phyloP scores from a whole-genome alignment of 83 land plant species.

The Thuja plicata region DNA sequence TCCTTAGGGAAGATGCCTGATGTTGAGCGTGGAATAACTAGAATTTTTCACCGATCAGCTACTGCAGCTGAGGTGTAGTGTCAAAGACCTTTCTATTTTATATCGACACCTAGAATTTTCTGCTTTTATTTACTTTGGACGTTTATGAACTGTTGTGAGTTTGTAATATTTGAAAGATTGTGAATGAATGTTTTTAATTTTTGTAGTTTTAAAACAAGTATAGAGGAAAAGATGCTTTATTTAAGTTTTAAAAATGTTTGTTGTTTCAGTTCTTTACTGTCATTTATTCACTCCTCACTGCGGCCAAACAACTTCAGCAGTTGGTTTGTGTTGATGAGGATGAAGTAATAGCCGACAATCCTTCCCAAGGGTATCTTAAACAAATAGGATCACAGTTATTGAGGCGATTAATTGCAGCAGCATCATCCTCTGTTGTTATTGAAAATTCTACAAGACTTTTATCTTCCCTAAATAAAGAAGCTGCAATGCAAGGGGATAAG shows the following conservation, averaged over 20 bases:
- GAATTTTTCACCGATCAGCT: slow-evolving; percentile 90
- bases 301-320: slow-evolving; percentile 69
- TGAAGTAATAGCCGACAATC: not conserved
- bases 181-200: not conserved
- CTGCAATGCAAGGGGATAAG: slow-evolving; percentile 77
- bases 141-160: not conserved
- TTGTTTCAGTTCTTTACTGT: slow-evolving; percentile 79
- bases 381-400: slow-evolving; percentile 49
- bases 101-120: not conserved
- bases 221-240: not conserved
- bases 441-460: slow-evolving; percentile 68
- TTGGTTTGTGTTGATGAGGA: slow-evolving; percentile 44
- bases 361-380: not conserved
- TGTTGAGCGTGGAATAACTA: slow-evolving; percentile 92
- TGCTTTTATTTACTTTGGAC: not conserved
- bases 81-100: not conserved
- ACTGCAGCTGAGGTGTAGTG: slow-evolving; percentile 73
- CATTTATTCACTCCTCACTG: slow-evolving; percentile 66
- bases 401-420: slow-evolving; percentile 64
- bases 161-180: not conserved
- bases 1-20: slow-evolving; percentile 76
- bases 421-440: slow-evolving; percentile 64
- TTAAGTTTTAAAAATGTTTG: not conserved
- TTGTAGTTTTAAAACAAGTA: not conserved
- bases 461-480: slow-evolving; percentile 69